Evolutionary conservation across 352 stramenopile genomes (phyloP).

Genomic region (Lagenidium sp.): DNA sequence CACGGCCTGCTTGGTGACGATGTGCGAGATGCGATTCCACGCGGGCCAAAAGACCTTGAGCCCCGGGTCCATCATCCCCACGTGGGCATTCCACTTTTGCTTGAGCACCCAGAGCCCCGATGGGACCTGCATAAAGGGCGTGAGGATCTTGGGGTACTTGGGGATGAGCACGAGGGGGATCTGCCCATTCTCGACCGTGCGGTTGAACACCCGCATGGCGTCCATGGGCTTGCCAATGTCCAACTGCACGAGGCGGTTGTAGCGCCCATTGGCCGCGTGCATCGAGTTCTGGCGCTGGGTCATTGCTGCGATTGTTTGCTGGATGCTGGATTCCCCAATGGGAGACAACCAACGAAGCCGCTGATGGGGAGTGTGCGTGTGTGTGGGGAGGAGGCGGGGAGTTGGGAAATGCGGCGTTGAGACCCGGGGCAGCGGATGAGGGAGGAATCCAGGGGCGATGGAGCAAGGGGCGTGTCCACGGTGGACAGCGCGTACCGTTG

Average conservation of each 20-base stretch:
- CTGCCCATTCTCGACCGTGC: constrained; percentile 30
- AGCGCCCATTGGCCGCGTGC: constrained; percentile 7
- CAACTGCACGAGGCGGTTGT: constrained; percentile 43
- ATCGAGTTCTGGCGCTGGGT: background rate
- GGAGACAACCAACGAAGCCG: no score
- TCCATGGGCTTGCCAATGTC: constrained; percentile 46
- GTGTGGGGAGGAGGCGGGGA: no score
- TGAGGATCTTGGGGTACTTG: constrained; percentile 38
- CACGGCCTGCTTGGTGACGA: constrained; percentile 81
- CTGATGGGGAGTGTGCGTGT: no score
- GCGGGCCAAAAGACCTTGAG: constrained; percentile 71
- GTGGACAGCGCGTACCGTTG: no score
- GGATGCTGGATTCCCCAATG: no score
- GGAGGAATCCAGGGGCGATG: no score
- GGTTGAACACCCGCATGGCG: constrained; percentile 46
- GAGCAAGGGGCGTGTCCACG: no score
- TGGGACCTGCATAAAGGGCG: constrained; percentile 48
- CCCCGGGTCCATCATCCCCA: constrained; percentile 68
- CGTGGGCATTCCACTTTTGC: constrained; percentile 79
- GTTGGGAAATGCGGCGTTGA: no score
- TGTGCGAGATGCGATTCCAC: constrained; percentile 80
- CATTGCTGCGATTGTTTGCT: background rate
- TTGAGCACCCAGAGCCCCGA: constrained; percentile 76
- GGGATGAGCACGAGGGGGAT: constrained; percentile 65
- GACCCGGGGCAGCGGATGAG: no score